Percentiles rank a stretch among this genome's conserved stretches.
These are phyloP conservation scores for Nigrospora osmanthi DNA, from an alignment of 2,329 filamentous ascomycete genomes.

Conservation along the genomic window DNA sequence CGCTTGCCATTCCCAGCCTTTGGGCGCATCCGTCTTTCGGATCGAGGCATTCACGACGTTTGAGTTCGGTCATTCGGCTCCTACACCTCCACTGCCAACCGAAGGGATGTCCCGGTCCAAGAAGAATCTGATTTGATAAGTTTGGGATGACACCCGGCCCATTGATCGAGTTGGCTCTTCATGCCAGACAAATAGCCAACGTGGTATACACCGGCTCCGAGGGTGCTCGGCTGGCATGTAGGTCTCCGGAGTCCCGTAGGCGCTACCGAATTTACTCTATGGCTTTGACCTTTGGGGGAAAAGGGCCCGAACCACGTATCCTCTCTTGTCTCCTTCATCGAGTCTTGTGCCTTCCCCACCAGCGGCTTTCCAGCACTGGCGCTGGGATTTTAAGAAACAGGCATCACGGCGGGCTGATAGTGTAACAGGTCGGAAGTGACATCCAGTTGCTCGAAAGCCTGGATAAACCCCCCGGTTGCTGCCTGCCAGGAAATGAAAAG, in stretches of 20 bases:
- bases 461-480: slow-evolving; percentile 33
- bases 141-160: slow-evolving; percentile 55
- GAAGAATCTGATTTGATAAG: slow-evolving; percentile 25
- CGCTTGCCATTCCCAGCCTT: slow-evolving; percentile 46
- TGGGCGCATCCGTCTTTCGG: slow-evolving; percentile 58
- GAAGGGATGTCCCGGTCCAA: too few species aligned
- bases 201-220: slow-evolving; percentile 52
- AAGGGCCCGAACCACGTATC: too few species aligned
- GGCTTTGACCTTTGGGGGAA: slow-evolving; percentile 37
- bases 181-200: slow-evolving; percentile 58
- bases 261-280: slow-evolving; percentile 48
- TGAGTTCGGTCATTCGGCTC: too few species aligned
- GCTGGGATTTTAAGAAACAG: too few species aligned
- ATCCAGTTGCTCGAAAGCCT: slow-evolving; percentile 42
- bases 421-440: slow-evolving; percentile 29
- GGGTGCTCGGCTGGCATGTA: slow-evolving; percentile 58
- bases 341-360: slow-evolving; percentile 40
- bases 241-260: slow-evolving; percentile 59
- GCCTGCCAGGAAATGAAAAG: too few species aligned
- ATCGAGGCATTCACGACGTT: slow-evolving; percentile 50
- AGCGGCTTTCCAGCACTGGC: slow-evolving; percentile 15
- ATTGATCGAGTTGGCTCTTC: slow-evolving; percentile 48
- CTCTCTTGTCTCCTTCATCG: slow-evolving; percentile 40
- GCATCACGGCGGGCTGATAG: slow-evolving; percentile 18
- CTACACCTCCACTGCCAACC: too few species aligned